Percentiles rank a stretch among this genome's conserved stretches.
Conservation (phyloP, 2,329 filamentous ascomycete species). For the Endothia cerciana region DNA sequence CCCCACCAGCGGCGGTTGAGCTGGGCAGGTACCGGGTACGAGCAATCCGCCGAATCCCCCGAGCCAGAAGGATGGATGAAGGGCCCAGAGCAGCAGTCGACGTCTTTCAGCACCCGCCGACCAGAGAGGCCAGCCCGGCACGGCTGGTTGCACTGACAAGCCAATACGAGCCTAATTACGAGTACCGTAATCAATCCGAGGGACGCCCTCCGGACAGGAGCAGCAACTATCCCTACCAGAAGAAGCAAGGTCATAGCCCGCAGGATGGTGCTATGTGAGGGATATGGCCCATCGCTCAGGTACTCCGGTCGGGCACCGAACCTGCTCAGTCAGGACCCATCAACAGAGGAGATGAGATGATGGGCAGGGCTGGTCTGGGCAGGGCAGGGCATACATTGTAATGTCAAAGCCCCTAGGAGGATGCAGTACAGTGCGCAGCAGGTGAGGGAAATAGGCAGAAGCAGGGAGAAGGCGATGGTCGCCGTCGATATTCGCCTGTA, state of each 20-base stretch:
- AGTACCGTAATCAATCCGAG: background rate
- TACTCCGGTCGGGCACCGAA: constrained; percentile 17
- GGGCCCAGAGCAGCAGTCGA: background rate
- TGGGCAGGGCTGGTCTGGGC: background rate
- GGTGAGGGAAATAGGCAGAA: background rate
- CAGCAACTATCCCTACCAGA: no score
- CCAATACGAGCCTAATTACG: constrained; percentile 5
- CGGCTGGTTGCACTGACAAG: constrained; percentile 1
- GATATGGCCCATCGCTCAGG: background rate
- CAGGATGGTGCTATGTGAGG: background rate
- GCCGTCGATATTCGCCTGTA: background rate
- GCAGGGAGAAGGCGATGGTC: background rate
- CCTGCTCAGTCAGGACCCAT: background rate
- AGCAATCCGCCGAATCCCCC: constrained; percentile 16
- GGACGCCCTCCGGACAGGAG: background rate
- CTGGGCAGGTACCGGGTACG: constrained; percentile 14
- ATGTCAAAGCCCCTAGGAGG: background rate
- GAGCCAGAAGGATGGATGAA: background rate
- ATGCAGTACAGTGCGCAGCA: background rate
- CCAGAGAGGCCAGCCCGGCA: no score
- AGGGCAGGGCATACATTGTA: background rate
- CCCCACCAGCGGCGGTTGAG: constrained; percentile 8
- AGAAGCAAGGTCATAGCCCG: background rate
- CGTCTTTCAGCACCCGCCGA: background rate
- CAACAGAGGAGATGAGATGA: background rate